These are phyloP conservation scores for Tillandsia fasciculata DNA, from an alignment of 176 grass and related monocot species.

Conservation along the genomic window DNA sequence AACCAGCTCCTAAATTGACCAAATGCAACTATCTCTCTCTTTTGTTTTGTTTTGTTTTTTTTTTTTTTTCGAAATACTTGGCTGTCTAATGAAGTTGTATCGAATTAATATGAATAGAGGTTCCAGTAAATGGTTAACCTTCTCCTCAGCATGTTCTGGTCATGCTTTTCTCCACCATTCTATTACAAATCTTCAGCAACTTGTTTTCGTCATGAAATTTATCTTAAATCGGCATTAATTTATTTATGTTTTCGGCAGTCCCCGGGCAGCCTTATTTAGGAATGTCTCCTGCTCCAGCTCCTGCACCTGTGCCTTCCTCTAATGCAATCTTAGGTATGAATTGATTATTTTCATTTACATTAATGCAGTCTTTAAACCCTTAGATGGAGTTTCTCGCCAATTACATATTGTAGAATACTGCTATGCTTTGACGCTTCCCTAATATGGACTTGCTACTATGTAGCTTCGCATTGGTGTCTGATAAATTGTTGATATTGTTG, in stretches of 20 bases:
- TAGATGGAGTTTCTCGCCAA: not conserved
- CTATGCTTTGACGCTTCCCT: too few relatives aligned
- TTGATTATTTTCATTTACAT: not conserved
- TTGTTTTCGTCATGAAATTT: not conserved
- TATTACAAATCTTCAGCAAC: not conserved
- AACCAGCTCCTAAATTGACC: too few relatives aligned
- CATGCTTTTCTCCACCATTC: not conserved
- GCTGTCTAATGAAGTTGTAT: too few relatives aligned
- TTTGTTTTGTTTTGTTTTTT: too few relatives aligned
- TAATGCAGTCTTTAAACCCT: not conserved
- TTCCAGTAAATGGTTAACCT: not conserved
- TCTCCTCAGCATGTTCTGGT: not conserved
- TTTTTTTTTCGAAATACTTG: too few relatives aligned
- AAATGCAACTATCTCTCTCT: too few relatives aligned
- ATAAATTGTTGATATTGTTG: not conserved
- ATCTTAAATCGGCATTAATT: not conserved
- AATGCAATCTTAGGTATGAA: constrained; percentile 49
- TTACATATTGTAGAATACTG: not conserved
- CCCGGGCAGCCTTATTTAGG: constrained; percentile 52
- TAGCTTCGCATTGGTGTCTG: too few relatives aligned
- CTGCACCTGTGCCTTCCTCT: constrained; percentile 42
- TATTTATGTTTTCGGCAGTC: constrained; percentile 39
- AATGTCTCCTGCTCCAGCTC: constrained; percentile 30
- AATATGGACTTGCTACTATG: too few relatives aligned
- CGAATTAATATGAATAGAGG: not conserved